Evolutionary conservation across 2,329 filamentous ascomycete genomes (phyloP).

Genomic region (Botryosphaeria dothidea): DNA sequence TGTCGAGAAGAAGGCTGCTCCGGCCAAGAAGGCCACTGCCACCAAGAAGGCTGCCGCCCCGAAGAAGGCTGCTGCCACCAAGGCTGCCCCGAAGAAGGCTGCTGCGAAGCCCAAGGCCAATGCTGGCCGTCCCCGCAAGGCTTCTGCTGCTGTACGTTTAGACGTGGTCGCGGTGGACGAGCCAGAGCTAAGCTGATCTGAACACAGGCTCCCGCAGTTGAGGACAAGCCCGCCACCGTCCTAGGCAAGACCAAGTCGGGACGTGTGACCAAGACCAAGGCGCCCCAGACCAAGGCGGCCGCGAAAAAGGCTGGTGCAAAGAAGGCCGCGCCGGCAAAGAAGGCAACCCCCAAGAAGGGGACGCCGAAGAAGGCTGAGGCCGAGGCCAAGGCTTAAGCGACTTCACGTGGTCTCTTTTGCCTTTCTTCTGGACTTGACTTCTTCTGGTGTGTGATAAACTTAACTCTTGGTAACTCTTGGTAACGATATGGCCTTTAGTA

Average conservation of each 20-base stretch:
- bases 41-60: constrained; percentile 35
- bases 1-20: constrained; percentile 44
- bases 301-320: constrained; percentile 31
- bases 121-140: constrained; percentile 48
- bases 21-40: constrained; percentile 32
- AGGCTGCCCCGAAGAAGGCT: constrained; percentile 34
- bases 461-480: constrained; percentile 12
- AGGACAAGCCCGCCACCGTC: constrained; percentile 66
- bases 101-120: constrained; percentile 46
- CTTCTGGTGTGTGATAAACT: constrained; percentile 9
- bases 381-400: neutral
- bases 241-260: constrained; percentile 84
- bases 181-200: constrained; percentile 10
- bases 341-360: constrained; percentile 42
- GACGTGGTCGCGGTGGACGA: neutral
- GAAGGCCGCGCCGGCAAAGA: constrained; percentile 47
- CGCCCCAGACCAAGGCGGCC: constrained; percentile 41
- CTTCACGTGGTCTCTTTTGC: neutral
- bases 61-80: constrained; percentile 49
- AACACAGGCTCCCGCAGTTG: constrained; percentile 59
- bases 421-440: constrained; percentile 6
- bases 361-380: constrained; percentile 40
- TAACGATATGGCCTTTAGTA: neutral
- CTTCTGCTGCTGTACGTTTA: constrained; percentile 28
- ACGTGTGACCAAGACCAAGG: constrained; percentile 72